phyloP scores from a whole-genome alignment of 129 eudicot species.

The Lactuca sativa region DNA sequence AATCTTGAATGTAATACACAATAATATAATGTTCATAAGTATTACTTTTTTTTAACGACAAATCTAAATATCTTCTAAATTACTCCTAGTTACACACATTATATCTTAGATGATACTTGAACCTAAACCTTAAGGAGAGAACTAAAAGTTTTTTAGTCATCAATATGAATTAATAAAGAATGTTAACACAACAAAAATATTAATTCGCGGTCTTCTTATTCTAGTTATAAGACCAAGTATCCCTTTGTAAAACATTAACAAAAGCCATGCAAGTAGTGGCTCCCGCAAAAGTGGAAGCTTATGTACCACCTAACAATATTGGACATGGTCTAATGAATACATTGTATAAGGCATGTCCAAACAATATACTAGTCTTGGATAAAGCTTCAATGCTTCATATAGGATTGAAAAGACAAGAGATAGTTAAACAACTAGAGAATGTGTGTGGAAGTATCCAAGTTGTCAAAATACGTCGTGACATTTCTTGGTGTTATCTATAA shows the following conservation, averaged over 20 bases:
- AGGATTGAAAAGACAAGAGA: not conserved
- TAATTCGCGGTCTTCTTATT: too few relatives aligned
- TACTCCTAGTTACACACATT: too few relatives aligned
- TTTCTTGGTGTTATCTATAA: not conserved
- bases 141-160: too few relatives aligned
- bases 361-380: not conserved
- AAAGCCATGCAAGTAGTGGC: not conserved
- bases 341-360: not conserved
- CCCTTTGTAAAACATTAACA: not conserved
- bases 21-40: not conserved
- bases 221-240: not conserved
- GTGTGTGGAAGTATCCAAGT: not conserved
- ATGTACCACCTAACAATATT: not conserved
- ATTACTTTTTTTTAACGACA: too few relatives aligned
- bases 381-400: not conserved
- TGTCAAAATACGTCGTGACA: not conserved
- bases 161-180: too few relatives aligned
- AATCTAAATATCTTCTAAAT: too few relatives aligned
- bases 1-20: too few relatives aligned
- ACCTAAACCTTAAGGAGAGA: too few relatives aligned
- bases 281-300: not conserved
- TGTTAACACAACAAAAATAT: too few relatives aligned
- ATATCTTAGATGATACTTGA: too few relatives aligned
- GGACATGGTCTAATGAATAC: not conserved
- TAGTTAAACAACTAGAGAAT: not conserved